These are phyloP conservation scores for Neopestalotiopsis sp. DNA, from an alignment of 2,329 filamentous ascomycete species.

Conservation along the genomic window DNA sequence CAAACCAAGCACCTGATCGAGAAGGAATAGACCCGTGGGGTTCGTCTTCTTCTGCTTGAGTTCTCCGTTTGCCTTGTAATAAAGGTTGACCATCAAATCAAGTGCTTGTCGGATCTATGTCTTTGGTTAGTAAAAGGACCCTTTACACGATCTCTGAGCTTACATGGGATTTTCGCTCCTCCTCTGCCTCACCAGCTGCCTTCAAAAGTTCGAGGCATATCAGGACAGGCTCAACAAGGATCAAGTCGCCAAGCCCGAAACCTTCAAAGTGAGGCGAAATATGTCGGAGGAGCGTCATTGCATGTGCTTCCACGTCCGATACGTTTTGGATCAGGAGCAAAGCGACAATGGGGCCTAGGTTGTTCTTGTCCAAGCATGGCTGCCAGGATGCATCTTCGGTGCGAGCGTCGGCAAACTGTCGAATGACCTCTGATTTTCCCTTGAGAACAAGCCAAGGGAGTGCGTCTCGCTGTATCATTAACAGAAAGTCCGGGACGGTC, in stretches of 20 bases:
- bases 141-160: slow-evolving; percentile 33
- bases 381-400: slow-evolving; percentile 69
- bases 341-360: slow-evolving; percentile 64
- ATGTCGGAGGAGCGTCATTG: slow-evolving; percentile 71
- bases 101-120: slow-evolving; percentile 54
- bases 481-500: slow-evolving; percentile 74
- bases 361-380: slow-evolving; percentile 59
- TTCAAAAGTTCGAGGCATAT: slow-evolving; percentile 85
- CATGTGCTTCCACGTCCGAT: slow-evolving; percentile 64
- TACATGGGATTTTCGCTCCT: slow-evolving; percentile 62
- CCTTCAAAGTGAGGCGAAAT: slow-evolving; percentile 74
- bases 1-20: slow-evolving; percentile 83
- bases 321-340: slow-evolving; percentile 64
- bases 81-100: slow-evolving; percentile 49
- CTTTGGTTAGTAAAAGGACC: slow-evolving; percentile 31
- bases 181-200: slow-evolving; percentile 72
- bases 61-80: slow-evolving; percentile 46
- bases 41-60: slow-evolving; percentile 57
- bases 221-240: slow-evolving; percentile 76
- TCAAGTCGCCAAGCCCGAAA: slow-evolving; percentile 69
- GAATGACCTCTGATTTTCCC: slow-evolving; percentile 78
- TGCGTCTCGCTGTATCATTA: slow-evolving; percentile 79
- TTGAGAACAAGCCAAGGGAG: slow-evolving; percentile 86
- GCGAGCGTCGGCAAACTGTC: slow-evolving; percentile 79
- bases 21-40: slow-evolving; percentile 75